Evolutionary conservation across 2,329 filamentous ascomycete species (phyloP), one percentile per base, ranked within the genome.

Genomic region (Ciborinia camelliae): DNA sequence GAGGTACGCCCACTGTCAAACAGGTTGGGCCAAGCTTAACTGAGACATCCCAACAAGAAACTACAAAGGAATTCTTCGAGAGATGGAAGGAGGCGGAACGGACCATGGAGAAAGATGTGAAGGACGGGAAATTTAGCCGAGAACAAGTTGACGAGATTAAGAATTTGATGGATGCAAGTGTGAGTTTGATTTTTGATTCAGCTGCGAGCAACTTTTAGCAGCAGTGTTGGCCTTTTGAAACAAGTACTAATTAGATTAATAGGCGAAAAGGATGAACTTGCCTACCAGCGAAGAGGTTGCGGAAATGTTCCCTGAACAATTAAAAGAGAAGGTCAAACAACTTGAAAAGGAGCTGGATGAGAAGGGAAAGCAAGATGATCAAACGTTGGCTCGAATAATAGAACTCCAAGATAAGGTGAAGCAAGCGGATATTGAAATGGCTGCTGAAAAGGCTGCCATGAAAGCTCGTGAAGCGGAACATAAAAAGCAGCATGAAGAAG

Each of bases 21-120:
- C 55, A 58, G 26, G 20, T 41, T 58, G 55, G 55, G 7, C 41
- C 41, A 3, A 26, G 20, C 8, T 35, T 58, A n/a, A 28, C 55
- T 58, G 55, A 58, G 41, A 47, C 20, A 47, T n/a, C 55, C 1
- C 8, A 6, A 35, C 7, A 58, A 58, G 55, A 58, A 47, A 58
- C 41, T 5, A 47, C 55, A 28, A 20, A 43, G 3, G 41, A 58
- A 26, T 20, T 35, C 20, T 58, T 47, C n/a, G 28, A n/a, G 2
- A 4, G 15, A 18, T 18, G 9, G 28, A 10, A 23, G 2, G n/a
- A 58, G 3, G 28, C 41, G 20, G 55, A 58, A 32, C 6, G 4
- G 0, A 32, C 32, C 41, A 47, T 47, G 41, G 10, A 14, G 15
- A 30, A 10, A 5, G 55, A 47, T 35, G 2, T 35, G 20, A 20